Percentiles rank a stretch among this genome's conserved stretches.
These are phyloP conservation scores for Oleoguttula mirabilis DNA, from an alignment of 495 filamentous ascomycete genomes.

Conservation along the genomic window DNA sequence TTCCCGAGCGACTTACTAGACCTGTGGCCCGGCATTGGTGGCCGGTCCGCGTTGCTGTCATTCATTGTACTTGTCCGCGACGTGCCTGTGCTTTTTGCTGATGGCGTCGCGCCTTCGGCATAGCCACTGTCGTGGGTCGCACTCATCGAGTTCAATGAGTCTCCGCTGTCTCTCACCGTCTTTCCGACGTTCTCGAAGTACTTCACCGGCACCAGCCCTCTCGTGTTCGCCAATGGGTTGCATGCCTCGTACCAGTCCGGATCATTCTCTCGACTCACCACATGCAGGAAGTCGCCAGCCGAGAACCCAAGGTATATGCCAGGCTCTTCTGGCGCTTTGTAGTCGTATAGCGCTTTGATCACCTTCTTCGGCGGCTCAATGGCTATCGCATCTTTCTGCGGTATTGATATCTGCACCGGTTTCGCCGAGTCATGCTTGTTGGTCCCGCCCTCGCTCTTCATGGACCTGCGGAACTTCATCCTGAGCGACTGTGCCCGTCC, in stretches of 20 bases:
- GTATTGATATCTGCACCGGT: constrained; percentile 73
- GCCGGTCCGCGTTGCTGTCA: constrained; percentile 25
- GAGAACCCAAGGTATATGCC: constrained; percentile 76
- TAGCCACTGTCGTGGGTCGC: constrained; percentile 70
- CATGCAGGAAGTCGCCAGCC: constrained; percentile 95
- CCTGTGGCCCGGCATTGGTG: constrained; percentile 29
- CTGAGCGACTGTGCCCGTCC: neutral
- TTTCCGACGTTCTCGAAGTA: constrained; percentile 89
- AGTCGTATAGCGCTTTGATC: constrained; percentile 93
- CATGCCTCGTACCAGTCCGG: constrained; percentile 96
- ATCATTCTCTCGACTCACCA: constrained; percentile 92
- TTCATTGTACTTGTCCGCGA: constrained; percentile 12
- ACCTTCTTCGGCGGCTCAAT: constrained; percentile 97
- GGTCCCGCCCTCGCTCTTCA: constrained; percentile 27
- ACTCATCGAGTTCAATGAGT: constrained; percentile 55
- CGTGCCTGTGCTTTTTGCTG: constrained; percentile 13
- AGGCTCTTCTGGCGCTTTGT: constrained; percentile 42
- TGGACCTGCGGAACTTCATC: constrained; percentile 31
- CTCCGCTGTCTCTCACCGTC: constrained; percentile 74
- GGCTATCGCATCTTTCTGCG: constrained; percentile 84
- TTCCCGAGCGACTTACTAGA: constrained; percentile 48
- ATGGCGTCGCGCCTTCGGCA: constrained; percentile 44
- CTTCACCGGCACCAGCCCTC: constrained; percentile 82
- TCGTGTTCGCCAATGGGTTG: constrained; percentile 81
- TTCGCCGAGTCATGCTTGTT: constrained; percentile 34